Base-by-base conservation (phyloP, 257 asterid species). In the Solanum neorickii region DNA sequence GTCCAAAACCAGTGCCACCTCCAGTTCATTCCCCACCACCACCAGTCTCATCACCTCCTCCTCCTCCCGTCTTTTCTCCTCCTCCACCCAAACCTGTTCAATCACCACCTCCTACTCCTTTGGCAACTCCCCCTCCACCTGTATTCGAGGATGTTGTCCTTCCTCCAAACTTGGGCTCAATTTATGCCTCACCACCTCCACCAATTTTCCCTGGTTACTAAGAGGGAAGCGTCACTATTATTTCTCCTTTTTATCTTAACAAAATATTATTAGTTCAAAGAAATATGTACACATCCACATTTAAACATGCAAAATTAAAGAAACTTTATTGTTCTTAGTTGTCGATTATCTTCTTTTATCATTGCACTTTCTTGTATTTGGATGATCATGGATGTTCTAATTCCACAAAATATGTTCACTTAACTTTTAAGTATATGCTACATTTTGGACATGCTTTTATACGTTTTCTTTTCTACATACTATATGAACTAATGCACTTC, bases 121-220 rank as follows among this genome's bases (percentile, higher is more conserved):
- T 88, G 39, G 73, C 44, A 16, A 86, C 93, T 9, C 90, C 93
- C 39, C 93, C 93, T n/a, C 94, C 92, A 12, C 91, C 91, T 18
- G 82, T 76, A 8, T 76, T 59, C 12, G 90, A 69, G 2, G 89
- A 90, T 1, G 83, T 90, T 7, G 33, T 86, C 39, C 86, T 89
- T 86, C 94, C 96, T 20, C 95, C 98, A 20, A 82, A 15, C 68
- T 39, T 92, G 47, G 94, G 93, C 49, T 88, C 89, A 42, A 52
- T 47, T 25, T 92, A 92, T 20, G 88, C 91, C 66, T 91, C 94
- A 56, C 98, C 98, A 9, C 98, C 98, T 12, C 98, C 98, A 20
- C 98, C 97, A 62, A 73, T 90, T n/a, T 92, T 89, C 89, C 93
- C 90, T 0, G 98, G 97, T 73, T 93, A 94, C 87, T 93, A 86